phyloP scores from a whole-genome alignment of 2,329 filamentous ascomycete genomes.

The Emmonsiellopsis sp. region DNA sequence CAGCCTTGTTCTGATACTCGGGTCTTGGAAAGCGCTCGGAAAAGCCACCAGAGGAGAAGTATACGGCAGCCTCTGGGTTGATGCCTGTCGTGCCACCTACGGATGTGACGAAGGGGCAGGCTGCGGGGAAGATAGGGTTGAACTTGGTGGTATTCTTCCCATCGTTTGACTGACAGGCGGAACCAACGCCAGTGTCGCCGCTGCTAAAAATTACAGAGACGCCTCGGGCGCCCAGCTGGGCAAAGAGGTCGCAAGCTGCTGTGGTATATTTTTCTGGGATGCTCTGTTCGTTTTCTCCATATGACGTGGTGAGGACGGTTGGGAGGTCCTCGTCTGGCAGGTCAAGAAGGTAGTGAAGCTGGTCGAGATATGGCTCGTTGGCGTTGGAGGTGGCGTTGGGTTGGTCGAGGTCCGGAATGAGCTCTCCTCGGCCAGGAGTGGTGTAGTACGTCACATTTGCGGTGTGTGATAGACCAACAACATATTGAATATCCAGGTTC shows the following conservation, averaged over 20 bases:
- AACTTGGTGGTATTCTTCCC: constrained; percentile 44
- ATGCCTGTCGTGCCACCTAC: constrained; percentile 50
- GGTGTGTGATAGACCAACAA: constrained; percentile 46
- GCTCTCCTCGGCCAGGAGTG: constrained; percentile 47
- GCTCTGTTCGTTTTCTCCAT: constrained; percentile 58
- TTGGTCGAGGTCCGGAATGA: constrained; percentile 40
- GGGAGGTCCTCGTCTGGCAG: constrained; percentile 49
- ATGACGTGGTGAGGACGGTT: constrained; percentile 58
- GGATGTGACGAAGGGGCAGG: constrained; percentile 54
- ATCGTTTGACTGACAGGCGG: constrained; percentile 46
- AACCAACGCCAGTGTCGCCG: constrained; percentile 54
- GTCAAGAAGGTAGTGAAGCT: constrained; percentile 50
- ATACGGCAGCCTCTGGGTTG: constrained; percentile 41
- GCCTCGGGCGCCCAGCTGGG: constrained; percentile 56
- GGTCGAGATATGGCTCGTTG: constrained; percentile 60
- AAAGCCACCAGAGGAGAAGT: constrained; percentile 42
- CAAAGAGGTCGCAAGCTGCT: constrained; percentile 53
- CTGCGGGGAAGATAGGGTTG: constrained; percentile 45
- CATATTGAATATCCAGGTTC: constrained; percentile 55
- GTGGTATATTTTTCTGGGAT: constrained; percentile 51
- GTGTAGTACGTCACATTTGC: constrained; percentile 47
- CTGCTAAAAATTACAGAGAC: constrained; percentile 57
- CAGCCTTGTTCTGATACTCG: constrained; percentile 36
- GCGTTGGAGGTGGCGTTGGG: constrained; percentile 32
- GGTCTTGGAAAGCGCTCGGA: constrained; percentile 40